Evolutionary conservation across 139 green algal species (phyloP), one percentile per base, ranked within the genome.

Genomic region (Edaphochlamys debaryana): DNA sequence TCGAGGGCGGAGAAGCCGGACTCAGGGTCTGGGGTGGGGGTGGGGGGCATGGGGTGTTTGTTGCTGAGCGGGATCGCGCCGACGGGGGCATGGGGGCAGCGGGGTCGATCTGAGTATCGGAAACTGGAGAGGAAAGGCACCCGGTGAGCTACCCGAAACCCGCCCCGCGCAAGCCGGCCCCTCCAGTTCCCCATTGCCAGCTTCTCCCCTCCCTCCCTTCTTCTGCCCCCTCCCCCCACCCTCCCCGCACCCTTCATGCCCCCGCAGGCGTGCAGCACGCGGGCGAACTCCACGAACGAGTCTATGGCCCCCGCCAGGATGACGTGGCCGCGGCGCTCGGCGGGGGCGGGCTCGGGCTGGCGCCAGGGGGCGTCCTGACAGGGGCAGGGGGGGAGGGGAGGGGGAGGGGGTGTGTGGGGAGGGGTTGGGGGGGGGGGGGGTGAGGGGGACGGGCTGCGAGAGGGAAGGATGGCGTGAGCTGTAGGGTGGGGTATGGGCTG

Each of bases 231-330:
- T n/a, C n/a, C n/a, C n/a, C n/a, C n/a, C n/a, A n/a, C n/a, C n/a
- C n/a, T n/a, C n/a, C n/a, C 63, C 68, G 22, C 68, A 82, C 75
- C 75, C 42, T 38, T 42, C 32, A 48, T 45, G n/a, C 79, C 52
- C 40, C 36, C 45, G 67, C 74, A 72, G 67, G 79, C 58, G 52
- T 82, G 73, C 67, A 91, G 79, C 80, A 86, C 79, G 27, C 79
- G 58, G 0, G 87, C 87, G 75, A 91, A 91, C 23, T 80, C 82
- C 58, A 85, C 66, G 30, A 88, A 88, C 36, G 60, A 78, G 34
- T 77, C 67, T 1, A 63, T 22, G 22, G 78, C 85, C 29, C 87
- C 87, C 13, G 79, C 69, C 36, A 91, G 30, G 62, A 91, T 88
- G 73, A 91, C 30, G 62, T 91, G 87, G 62, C 79, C 83, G 3